Percentiles rank a stretch among this genome's conserved stretches.
Evolutionary conservation across 208 protist species (phyloP).

Genomic region (Porcisia hertigi): DNA sequence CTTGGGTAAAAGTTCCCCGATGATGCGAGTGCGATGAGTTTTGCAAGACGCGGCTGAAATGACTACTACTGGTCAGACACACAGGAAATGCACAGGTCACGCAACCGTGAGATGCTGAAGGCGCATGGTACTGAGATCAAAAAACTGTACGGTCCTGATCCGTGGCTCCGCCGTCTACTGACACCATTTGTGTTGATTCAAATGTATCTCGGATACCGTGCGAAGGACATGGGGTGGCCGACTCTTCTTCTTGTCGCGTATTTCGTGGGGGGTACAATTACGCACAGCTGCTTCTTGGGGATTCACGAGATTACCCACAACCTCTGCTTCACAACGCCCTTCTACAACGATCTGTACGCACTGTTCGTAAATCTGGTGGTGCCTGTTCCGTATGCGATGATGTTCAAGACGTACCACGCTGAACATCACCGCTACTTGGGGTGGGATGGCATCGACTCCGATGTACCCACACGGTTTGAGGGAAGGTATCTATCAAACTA

Average conservation of each 20-base stretch:
- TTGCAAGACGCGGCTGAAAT: no score
- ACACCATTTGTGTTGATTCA: slow-evolving; percentile 66
- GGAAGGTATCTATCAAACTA: slow-evolving; percentile 64
- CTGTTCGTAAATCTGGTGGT: slow-evolving; percentile 90
- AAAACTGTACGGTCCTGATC: slow-evolving; percentile 72
- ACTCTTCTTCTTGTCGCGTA: slow-evolving; percentile 67
- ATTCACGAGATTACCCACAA: slow-evolving; percentile 94
- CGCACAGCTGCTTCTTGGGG: slow-evolving; percentile 82
- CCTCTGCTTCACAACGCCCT: slow-evolving; percentile 71
- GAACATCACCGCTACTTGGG: slow-evolving; percentile 94
- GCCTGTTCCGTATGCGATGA: slow-evolving; percentile 88
- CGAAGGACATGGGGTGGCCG: slow-evolving; percentile 71
- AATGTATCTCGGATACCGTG: slow-evolving; percentile 56
- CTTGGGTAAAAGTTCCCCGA: no score
- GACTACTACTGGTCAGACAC: slow-evolving; percentile 80
- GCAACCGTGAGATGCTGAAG: slow-evolving; percentile 80
- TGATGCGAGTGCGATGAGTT: no score
- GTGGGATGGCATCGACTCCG: slow-evolving; percentile 83
- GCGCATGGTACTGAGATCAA: slow-evolving; percentile 79
- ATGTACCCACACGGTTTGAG: slow-evolving; percentile 87
- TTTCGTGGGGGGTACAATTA: slow-evolving; percentile 84
- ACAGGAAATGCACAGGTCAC: slow-evolving; percentile 64
- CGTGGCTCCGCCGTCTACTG: slow-evolving; percentile 45
- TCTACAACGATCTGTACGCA: slow-evolving; percentile 82
- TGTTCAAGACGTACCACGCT: slow-evolving; percentile 93